A percentile compares a stretch with the other conserved stretches of the same genome.
These are phyloP conservation scores for Fagopyrum tataricum DNA, from an alignment of 148 eudicot genomes.

Conservation along the genomic window DNA sequence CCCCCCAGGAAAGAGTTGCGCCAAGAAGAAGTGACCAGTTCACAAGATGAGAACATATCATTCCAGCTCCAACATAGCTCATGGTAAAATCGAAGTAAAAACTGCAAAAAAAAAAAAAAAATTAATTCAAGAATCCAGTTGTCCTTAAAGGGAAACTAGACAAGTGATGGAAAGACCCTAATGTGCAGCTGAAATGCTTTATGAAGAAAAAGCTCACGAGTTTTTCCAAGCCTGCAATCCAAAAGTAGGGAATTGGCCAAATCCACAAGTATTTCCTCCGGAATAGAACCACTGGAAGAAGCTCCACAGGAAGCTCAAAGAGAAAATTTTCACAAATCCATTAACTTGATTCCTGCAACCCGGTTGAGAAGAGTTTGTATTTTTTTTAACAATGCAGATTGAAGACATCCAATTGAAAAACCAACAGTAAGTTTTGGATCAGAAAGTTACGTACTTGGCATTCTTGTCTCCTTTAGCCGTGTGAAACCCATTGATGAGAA, in stretches of 20 bases:
- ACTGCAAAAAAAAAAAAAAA: slow-evolving; percentile 52
- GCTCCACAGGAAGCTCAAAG: slow-evolving; percentile 69
- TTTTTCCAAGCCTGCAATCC: slow-evolving; percentile 70
- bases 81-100: slow-evolving; percentile 74
- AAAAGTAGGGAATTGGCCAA: slow-evolving; percentile 65
- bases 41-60: slow-evolving; percentile 79
- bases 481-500: slow-evolving; percentile 85
- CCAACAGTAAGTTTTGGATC: background rate
- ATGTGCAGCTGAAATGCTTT: background rate
- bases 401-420: background rate
- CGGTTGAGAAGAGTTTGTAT: background rate
- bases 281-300: slow-evolving; percentile 79
- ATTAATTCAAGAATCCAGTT: slow-evolving; percentile 7
- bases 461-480: slow-evolving; percentile 62
- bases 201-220: slow-evolving; percentile 33
- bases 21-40: slow-evolving; percentile 63
- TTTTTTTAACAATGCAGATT: background rate
- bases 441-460: slow-evolving; percentile 48
- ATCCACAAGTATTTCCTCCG: slow-evolving; percentile 60
- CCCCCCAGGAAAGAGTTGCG: slow-evolving; percentile 65
- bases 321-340: slow-evolving; percentile 59
- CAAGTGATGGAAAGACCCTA: background rate
- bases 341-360: slow-evolving; percentile 67
- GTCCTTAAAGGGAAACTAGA: background rate
- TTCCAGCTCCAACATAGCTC: slow-evolving; percentile 80